Base-by-base conservation (phyloP, 2,329 filamentous ascomycete species). In the Cladosporium sp. region DNA sequence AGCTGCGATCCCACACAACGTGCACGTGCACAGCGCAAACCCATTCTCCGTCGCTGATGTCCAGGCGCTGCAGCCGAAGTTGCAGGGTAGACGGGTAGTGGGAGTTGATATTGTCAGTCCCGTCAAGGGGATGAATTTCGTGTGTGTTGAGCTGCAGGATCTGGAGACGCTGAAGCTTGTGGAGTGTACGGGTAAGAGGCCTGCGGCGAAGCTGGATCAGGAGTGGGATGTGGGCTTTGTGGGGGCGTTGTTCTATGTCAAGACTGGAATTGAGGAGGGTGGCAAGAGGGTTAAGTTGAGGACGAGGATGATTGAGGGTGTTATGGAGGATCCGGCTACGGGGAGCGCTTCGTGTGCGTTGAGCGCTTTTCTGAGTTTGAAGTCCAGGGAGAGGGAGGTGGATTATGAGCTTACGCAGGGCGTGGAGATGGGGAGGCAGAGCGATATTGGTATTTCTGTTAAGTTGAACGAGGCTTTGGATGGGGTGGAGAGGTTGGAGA, bases 91-190 rank as follows among this genome's bases (percentile, higher is more conserved):
- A 3, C 35, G 48, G 3, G 48, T 34, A 40, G 36, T 34, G 59
- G 56, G 9, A 53, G 56, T 62, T 53, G 68, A 62, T 13, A 63
- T 77, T 12, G 73, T 78, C 10, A 76, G 73, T 42, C 76, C 91
- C 45, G 88, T 91, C 35, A 83, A 83, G 44, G 89, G 89, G 48
- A 88, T 92, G 85, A 83, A 83, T 0, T 91, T 91, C 70, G 72
- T 84, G n/a, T 79, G 90, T 32, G 76, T 88, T 13, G 74, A 82
- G 62, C 75, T 94, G 20, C 76, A 82, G 0, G 79, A 78, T 55
- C 71, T 90, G 9, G 83, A 84, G 28, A 78, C 80, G 7, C 76
- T 93, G 17, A 78, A 73, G 4, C 64, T 71, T 12, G 70, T 78
- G 10, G 74, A 77, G 3, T 63, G 71, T 6, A 61, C 58, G 28